phyloP scores from a whole-genome alignment of 805 yeast species.

The Kluyveromyces siamensis region DNA sequence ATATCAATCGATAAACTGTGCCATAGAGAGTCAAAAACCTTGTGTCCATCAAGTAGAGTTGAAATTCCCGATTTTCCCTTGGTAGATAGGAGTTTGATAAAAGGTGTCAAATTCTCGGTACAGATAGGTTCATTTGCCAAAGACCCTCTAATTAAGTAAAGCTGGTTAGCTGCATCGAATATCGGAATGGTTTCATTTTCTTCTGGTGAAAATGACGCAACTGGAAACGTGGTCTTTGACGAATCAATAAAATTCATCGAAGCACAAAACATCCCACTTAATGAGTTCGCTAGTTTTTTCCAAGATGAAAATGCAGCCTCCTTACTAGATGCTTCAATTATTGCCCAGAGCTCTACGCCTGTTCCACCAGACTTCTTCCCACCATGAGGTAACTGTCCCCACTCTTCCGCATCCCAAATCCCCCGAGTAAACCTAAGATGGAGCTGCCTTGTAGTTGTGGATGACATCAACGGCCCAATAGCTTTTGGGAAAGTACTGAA shows the following conservation, averaged over 20 bases:
- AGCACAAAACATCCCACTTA: constrained; percentile 93
- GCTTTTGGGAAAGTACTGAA: constrained; percentile 71
- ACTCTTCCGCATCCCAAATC: constrained; percentile 82
- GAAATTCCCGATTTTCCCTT: constrained; percentile 86
- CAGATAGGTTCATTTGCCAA: constrained; percentile 93
- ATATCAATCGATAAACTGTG: constrained; percentile 87
- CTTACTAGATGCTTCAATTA: constrained; percentile 53
- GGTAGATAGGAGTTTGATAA: constrained; percentile 81
- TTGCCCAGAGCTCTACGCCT: constrained; percentile 91
- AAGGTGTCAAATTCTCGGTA: constrained; percentile 94
- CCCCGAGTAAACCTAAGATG: constrained; percentile 89
- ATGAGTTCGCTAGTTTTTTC: constrained; percentile 60
- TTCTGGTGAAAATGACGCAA: constrained; percentile 27
- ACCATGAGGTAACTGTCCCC: constrained; percentile 73
- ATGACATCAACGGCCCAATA: constrained; percentile 64
- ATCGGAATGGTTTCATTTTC: constrained; percentile 19
- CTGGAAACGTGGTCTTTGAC: constrained; percentile 65
- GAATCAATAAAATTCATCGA: constrained; percentile 82
- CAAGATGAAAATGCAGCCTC: constrained; percentile 55
- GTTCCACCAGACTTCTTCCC: constrained; percentile 82
- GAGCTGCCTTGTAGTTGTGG: constrained; percentile 61
- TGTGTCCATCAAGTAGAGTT: constrained; percentile 80
- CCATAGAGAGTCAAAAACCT: constrained; percentile 87
- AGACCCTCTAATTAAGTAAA: constrained; percentile 68
- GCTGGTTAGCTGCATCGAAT: constrained; percentile 27